These are phyloP conservation scores for Candida tibetensis DNA, from an alignment of 805 yeast genomes.

Conservation along the genomic window DNA sequence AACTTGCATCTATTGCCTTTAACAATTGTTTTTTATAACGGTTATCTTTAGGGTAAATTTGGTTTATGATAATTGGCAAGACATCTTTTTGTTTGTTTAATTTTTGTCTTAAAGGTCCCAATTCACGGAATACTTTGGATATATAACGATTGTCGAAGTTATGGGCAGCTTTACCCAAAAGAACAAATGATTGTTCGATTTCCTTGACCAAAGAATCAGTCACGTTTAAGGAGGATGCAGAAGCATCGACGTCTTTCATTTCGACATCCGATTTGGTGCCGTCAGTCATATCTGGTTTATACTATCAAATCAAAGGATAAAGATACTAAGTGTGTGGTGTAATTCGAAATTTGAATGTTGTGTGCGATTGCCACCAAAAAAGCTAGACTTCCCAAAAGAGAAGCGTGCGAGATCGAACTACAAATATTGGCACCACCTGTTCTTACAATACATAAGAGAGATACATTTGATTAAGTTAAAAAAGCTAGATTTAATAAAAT, in stretches of 20 bases:
- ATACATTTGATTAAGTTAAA: no score
- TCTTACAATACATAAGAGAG: no score
- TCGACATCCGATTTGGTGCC: slow-evolving; percentile 15
- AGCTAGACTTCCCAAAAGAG: slow-evolving; percentile 1
- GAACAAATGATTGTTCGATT: slow-evolving; percentile 43
- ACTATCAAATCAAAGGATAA: no score
- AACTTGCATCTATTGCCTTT: slow-evolving; percentile 28
- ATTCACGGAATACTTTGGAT: slow-evolving; percentile 78
- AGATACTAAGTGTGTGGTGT: neutral
- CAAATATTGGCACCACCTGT: no score
- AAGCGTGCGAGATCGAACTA: neutral
- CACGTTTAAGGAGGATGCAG: slow-evolving; percentile 5
- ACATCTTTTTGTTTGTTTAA: slow-evolving; percentile 47
- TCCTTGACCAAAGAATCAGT: slow-evolving; percentile 26
- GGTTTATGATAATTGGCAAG: slow-evolving; percentile 53
- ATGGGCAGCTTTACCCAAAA: slow-evolving; percentile 59
- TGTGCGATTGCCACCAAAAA: neutral
- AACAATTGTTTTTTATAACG: slow-evolving; percentile 41
- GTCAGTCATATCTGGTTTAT: slow-evolving; percentile 3
- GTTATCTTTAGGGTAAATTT: slow-evolving; percentile 52
- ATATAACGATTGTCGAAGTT: slow-evolving; percentile 85
- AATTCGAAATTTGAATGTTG: neutral
- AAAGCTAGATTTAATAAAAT: no score
- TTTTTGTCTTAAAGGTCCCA: slow-evolving; percentile 69
- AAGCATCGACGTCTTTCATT: slow-evolving; percentile 17